Base-by-base conservation (phyloP, 768 basidiomycete species). In the Trametes sanguinea region DNA sequence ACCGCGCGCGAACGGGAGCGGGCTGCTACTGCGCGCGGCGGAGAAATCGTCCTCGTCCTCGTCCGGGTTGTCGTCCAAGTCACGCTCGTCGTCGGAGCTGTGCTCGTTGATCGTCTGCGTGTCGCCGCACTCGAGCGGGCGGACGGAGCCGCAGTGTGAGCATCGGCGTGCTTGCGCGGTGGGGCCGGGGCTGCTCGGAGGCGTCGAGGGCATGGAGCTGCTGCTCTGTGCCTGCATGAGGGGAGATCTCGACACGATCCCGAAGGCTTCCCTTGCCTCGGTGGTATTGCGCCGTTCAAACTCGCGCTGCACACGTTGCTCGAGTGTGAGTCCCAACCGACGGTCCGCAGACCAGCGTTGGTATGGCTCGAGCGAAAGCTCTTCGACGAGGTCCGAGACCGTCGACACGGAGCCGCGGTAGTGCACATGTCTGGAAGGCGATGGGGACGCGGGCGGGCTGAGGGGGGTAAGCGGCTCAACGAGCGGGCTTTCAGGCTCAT, bases 331-430 rank as follows among this genome's bases (percentile, higher is more conserved):
- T 4, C 81, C 82, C 42, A 74, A 71, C 45, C 76, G 72, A 39
- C 80, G 76, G 59, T 83, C 80, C 29, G 76, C 75, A 45, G 80
- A 78, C 79, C 79, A 80, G 54, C 42, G 75, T 72, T 64, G 75
- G 72, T 53, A 76, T 48, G 67, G 80, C 60, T 80, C 80, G 55
- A 78, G 65, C 40, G 83, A 82, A 46, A 87, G 77, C 43, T 87
- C 78, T 67, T 84, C 84, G 54, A 86, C 72, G 65, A 63, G 27
- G 43, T 60, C 61, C 5, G 66, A 61, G 32, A 58, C 51, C 9
- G 66, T 59, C 3, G 66, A 58, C 11, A 53, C 13, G 7, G 63
- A 61, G 2, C 44, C 51, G 22, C 60, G 59, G 37, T 50, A 29
- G 14, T 52, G 58, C 14, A 42, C 37, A 48, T 57, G 62, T 11